Conservation (phyloP, 768 basidiomycete species). For the Mycena kentingensis region DNA sequence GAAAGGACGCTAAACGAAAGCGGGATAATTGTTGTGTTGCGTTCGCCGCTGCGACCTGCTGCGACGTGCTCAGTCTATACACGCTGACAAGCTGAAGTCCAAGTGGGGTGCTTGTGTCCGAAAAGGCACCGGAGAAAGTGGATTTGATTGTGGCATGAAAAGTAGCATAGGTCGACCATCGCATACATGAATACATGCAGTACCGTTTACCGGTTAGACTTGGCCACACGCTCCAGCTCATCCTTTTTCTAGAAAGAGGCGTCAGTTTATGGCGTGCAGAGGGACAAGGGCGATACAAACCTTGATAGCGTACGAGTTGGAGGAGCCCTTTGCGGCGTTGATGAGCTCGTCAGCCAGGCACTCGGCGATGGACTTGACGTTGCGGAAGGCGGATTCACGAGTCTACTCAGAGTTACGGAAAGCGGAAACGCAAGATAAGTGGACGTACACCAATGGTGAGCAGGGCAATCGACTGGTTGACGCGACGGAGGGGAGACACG, state of each 20-base stretch:
- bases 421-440: background rate
- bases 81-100: background rate
- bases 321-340: conserved; percentile 99
- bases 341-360: conserved; percentile 99
- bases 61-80: no score
- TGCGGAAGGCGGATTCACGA: conserved; percentile 99
- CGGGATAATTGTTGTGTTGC: no score
- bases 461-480: conserved; percentile 96
- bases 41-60: no score
- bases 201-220: conserved; percentile 93
- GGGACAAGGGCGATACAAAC: conserved; percentile 36
- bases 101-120: background rate
- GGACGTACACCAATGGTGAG: conserved; percentile 90
- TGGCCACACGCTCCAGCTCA: conserved; percentile 99
- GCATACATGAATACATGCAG: background rate
- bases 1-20: no score
- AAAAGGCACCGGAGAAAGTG: background rate
- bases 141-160: no score
- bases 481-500: conserved; percentile 95
- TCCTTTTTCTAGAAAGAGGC: conserved; percentile 80
- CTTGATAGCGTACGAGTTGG: conserved; percentile 99
- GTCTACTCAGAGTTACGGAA: conserved; percentile 55
- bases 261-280: background rate
- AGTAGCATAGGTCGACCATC: no score
- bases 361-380: conserved; percentile 98